phyloP scores from a whole-genome alignment of 2,329 filamentous ascomycete genomes.

The Didymella sp. region DNA sequence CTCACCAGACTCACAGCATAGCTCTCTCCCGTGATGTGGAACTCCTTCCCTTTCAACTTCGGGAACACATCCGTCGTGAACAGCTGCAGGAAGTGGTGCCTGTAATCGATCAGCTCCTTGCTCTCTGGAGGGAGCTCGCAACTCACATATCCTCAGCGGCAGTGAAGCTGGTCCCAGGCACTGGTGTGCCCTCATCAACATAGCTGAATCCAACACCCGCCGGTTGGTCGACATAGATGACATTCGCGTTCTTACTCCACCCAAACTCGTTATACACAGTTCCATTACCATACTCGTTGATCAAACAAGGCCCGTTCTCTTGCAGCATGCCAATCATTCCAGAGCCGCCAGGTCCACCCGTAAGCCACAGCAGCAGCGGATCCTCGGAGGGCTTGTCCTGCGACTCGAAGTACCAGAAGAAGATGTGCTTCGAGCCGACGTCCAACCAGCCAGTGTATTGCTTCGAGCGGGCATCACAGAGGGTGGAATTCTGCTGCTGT shows the following conservation, averaged over 20 bases:
- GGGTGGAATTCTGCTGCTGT: conserved; percentile 41
- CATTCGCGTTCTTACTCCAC: conserved; percentile 48
- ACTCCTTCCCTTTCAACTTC: conserved; percentile 44
- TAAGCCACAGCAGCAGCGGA: conserved; percentile 53
- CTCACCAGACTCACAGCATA: conserved; percentile 51
- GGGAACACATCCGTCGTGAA: conserved; percentile 58
- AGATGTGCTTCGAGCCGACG: conserved; percentile 53
- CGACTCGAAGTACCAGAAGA: conserved; percentile 57
- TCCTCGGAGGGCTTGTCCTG: conserved; percentile 47
- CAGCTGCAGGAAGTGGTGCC: conserved; percentile 57
- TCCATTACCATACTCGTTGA: conserved; percentile 50
- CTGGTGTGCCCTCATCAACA: conserved; percentile 44
- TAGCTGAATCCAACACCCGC: conserved; percentile 52
- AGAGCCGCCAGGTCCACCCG: conserved; percentile 49
- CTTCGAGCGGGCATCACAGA: conserved; percentile 46
- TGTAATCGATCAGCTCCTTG: neutral
- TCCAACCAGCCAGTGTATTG: conserved; percentile 50
- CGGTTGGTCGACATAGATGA: conserved; percentile 51
- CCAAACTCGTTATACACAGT: conserved; percentile 51
- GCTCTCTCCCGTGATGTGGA: conserved; percentile 59
- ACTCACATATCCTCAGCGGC: conserved; percentile 55
- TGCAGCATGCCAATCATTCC: conserved; percentile 48
- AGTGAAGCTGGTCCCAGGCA: conserved; percentile 52
- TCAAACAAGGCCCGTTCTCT: conserved; percentile 49
- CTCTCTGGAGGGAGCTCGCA: neutral